Evolutionary conservation across 148 eudicot species (phyloP), one percentile per base, ranked within the genome.

Genomic region (Amaranthus palmeri): DNA sequence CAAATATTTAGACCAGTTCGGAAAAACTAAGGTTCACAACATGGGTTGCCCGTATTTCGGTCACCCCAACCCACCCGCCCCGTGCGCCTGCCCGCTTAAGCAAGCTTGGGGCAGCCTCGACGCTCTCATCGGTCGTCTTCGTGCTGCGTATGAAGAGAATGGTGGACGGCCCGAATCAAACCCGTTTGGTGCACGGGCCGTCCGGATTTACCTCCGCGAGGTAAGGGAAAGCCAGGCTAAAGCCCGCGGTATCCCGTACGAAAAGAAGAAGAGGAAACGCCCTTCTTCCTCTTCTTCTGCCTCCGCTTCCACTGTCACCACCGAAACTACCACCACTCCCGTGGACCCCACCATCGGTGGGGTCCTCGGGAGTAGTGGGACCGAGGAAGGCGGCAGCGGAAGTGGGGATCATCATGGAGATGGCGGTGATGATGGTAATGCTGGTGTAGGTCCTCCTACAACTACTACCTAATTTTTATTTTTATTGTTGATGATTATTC

Each of bases 21-120:
- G 92, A 8, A 88, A 88, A 79, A 88, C 92, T 14, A 88, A 88
- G 68, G 90, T 88, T 71, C 92, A 88, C 78, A 70, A 68, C 74
- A 41, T 68, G 3, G 88, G 81, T 7, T 88, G 92, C 69, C 90
- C 88, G 0, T 85, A 80, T 68, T 88, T 79, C 69, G 92, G 92
- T 7, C 81, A 80, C 68, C 92, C 90, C 0, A 80, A 80, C 66
- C 92, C 92, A 2, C 92, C 92, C 0, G 82, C 88, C 7, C 92
- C 88, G 0, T 88, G 92, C 71, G 80, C 90, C 36, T 88, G 92
- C 67, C 81, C 90, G 36, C 83, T 88, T 8, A 81, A 70, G 57
- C 92, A 88, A 62, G 92, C 92, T 3, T 88, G 92, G 92, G 92
- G 92, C 0, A 83, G 87, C 79, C 81, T 86, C 7, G 92, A 88